These are phyloP conservation scores for Lachancea nothofagi DNA, from an alignment of 805 yeast species.

Conservation along the genomic window DNA sequence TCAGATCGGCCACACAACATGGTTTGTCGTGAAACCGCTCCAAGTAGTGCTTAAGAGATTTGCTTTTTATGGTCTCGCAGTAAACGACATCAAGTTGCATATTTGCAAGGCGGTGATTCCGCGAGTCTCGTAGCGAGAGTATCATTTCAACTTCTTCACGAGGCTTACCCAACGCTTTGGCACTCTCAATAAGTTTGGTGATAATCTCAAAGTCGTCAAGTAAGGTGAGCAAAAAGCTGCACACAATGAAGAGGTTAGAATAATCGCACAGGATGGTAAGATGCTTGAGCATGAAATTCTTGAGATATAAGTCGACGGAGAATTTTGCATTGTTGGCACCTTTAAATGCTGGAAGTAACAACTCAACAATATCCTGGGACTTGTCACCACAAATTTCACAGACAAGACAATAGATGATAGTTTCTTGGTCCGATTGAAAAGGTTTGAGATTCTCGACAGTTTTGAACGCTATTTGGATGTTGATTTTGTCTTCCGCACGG, in stretches of 20 bases:
- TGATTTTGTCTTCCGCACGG: slow-evolving; percentile 40
- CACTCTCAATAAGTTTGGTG: slow-evolving; percentile 41
- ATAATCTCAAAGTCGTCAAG: slow-evolving; percentile 62
- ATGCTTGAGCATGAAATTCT: slow-evolving; percentile 46
- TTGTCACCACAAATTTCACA: slow-evolving; percentile 34
- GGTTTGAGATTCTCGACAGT: slow-evolving; percentile 51
- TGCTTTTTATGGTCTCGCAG: slow-evolving; percentile 18
- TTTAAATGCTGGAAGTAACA: slow-evolving; percentile 29
- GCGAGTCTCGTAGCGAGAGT: slow-evolving; percentile 36
- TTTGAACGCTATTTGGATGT: slow-evolving; percentile 53
- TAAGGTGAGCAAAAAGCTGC: slow-evolving; percentile 40
- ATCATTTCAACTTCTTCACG: slow-evolving; percentile 31
- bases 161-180: slow-evolving; percentile 53
- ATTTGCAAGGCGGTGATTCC: slow-evolving; percentile 53
- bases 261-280: slow-evolving; percentile 40
- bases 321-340: slow-evolving; percentile 10
- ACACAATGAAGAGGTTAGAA: slow-evolving; percentile 38
- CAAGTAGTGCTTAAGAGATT: slow-evolving; percentile 40
- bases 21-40: slow-evolving; percentile 46
- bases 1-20: slow-evolving; percentile 62
- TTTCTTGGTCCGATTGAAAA: slow-evolving; percentile 55
- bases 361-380: slow-evolving; percentile 34
- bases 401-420: slow-evolving; percentile 52
- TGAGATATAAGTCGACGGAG: slow-evolving; percentile 55
- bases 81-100: slow-evolving; percentile 39